Evolutionary conservation across 176 grass and related monocot species (phyloP).

Genomic region (Musa itinerans): DNA sequence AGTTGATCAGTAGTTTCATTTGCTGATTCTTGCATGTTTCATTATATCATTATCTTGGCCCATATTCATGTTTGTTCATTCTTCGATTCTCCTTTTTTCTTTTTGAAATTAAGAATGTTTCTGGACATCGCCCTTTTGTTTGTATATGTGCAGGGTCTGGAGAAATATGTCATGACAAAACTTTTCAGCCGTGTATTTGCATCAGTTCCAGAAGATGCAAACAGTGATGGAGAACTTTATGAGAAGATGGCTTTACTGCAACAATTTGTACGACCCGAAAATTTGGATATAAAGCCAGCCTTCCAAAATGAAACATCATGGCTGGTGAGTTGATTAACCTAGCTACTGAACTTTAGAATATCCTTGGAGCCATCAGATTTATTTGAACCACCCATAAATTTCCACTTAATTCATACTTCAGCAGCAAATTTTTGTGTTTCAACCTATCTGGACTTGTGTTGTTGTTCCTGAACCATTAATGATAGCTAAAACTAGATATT

Average conservation of each 20-base stretch:
- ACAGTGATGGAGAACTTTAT: slow-evolving; percentile 78
- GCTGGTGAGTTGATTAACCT: slow-evolving; percentile 54
- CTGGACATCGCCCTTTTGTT: background rate
- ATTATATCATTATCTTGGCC: background rate
- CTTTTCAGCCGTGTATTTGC: slow-evolving; percentile 88
- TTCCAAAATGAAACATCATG: slow-evolving; percentile 96
- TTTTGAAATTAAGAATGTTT: slow-evolving; percentile 21
- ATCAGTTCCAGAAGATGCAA: slow-evolving; percentile 87
- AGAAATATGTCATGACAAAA: slow-evolving; percentile 99
- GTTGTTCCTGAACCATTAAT: too few relatives aligned
- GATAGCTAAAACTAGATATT: too few relatives aligned
- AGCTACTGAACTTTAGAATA: background rate
- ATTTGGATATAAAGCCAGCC: slow-evolving; percentile 85
- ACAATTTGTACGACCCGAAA: slow-evolving; percentile 81
- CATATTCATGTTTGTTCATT: background rate
- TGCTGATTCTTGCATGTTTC: background rate
- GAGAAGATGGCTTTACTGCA: slow-evolving; percentile 92
- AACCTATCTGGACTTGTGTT: too few relatives aligned
- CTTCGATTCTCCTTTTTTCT: background rate
- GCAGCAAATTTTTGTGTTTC: too few relatives aligned
- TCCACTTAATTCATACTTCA: too few relatives aligned
- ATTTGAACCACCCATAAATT: too few relatives aligned
- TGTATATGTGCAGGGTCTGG: slow-evolving; percentile 63
- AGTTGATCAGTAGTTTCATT: background rate
- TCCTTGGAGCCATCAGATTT: background rate